Evolutionary conservation across 75 land plant genomes (phyloP).

Genomic region (Chamaecyparis obtusa): DNA sequence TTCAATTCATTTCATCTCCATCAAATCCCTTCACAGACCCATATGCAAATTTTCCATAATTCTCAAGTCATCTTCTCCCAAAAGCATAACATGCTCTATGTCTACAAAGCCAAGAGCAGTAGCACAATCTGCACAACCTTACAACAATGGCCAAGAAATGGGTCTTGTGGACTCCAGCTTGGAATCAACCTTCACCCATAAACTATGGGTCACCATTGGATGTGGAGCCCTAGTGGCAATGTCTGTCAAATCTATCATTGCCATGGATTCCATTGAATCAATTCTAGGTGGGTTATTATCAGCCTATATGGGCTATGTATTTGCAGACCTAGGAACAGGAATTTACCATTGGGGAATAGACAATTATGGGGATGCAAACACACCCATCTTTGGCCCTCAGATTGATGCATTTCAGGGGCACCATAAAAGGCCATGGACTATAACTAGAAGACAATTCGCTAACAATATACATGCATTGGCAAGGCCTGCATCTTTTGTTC

Average conservation of each 20-base stretch:
- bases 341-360: constrained; percentile 94
- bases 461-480: constrained; percentile 92
- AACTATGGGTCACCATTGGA: constrained; percentile 75
- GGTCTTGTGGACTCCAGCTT: constrained; percentile 17
- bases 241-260: constrained; percentile 41
- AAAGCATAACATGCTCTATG: neutral
- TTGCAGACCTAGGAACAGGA: constrained; percentile 85
- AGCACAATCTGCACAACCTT: neutral
- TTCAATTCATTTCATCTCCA: constrained; percentile 6
- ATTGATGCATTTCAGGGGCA: constrained; percentile 97
- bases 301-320: constrained; percentile 48
- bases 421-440: constrained; percentile 87
- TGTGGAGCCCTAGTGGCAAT: constrained; percentile 50
- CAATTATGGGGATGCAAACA: constrained; percentile 77
- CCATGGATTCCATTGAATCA: constrained; percentile 31
- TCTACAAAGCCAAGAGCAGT: neutral
- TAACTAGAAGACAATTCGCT: constrained; percentile 77
- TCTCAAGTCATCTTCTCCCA: neutral
- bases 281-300: constrained; percentile 25
- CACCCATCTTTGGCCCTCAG: constrained; percentile 82
- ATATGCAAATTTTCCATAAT: constrained; percentile 3
- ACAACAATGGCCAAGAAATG: constrained; percentile 3
- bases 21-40: neutral
- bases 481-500: constrained; percentile 45
- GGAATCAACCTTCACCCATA: constrained; percentile 65